Conservation (phyloP, 768 basidiomycete species). For the Suillus cothurnatus region DNA sequence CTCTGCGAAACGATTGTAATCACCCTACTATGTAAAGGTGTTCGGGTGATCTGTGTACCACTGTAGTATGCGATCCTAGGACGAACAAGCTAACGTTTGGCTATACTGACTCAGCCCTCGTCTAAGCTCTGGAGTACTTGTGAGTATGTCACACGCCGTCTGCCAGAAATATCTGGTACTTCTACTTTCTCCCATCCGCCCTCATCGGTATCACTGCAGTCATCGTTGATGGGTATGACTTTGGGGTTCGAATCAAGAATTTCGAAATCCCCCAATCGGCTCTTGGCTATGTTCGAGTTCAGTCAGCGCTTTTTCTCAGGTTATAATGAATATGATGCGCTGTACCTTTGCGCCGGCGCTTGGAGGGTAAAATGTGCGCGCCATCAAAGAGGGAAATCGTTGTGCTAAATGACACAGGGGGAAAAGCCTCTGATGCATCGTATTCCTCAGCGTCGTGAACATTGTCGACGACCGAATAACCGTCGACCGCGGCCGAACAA, state of each 20-base stretch:
- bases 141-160: constrained; percentile 22
- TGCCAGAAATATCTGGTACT: neutral
- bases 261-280: constrained; percentile 24
- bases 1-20: neutral
- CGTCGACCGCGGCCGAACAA: neutral
- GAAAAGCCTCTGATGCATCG: neutral
- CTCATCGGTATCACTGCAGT: constrained; percentile 5
- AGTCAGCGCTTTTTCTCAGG: neutral
- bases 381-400: constrained; percentile 7
- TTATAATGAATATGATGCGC: neutral
- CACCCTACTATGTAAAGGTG: neutral
- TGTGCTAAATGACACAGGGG: neutral
- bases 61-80: neutral
- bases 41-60: neutral
- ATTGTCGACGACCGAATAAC: neutral
- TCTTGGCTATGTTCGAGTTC: constrained; percentile 13
- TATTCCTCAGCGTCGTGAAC: constrained; percentile 1
- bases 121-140: constrained; percentile 23
- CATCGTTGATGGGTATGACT: constrained; percentile 19
- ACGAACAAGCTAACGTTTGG: neutral
- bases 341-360: constrained; percentile 20
- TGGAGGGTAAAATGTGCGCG: constrained; percentile 5
- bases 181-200: constrained; percentile 29
- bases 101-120: neutral
- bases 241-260: constrained; percentile 21